Percentiles rank a stretch among this genome's conserved stretches.
phyloP scores from a whole-genome alignment of 75 land plant species.

The Selaginella moellendorffii region DNA sequence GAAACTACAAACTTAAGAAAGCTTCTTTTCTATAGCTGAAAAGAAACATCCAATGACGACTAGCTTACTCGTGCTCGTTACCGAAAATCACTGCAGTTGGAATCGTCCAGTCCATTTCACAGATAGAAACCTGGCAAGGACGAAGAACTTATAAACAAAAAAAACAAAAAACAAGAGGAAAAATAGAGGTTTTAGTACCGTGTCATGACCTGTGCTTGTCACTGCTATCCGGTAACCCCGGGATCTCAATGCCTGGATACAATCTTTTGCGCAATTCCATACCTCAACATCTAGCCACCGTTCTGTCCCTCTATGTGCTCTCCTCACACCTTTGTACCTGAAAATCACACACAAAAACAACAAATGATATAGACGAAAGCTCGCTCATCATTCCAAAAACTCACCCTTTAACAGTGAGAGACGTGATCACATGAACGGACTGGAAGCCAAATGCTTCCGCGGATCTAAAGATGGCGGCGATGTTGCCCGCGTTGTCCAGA shows the following conservation, averaged over 20 bases:
- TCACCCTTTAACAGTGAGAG: conserved; percentile 56
- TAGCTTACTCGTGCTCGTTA: conserved; percentile 71
- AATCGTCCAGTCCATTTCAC: conserved; percentile 77
- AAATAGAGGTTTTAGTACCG: conserved; percentile 32
- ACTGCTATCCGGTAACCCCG: conserved; percentile 92
- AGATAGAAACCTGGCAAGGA: conserved; percentile 69
- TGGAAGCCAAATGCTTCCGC: conserved; percentile 94
- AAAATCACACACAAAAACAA: background rate
- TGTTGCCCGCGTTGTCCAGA: conserved; percentile 66
- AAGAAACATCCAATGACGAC: too few relatives aligned
- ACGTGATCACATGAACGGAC: conserved; percentile 82
- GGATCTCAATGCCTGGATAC: conserved; percentile 44
- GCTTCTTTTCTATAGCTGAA: too few relatives aligned
- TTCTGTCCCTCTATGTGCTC: conserved; percentile 89
- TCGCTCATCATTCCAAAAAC: background rate
- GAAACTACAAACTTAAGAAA: background rate
- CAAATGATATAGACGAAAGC: background rate
- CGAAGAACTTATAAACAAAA: too few relatives aligned
- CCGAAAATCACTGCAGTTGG: conserved; percentile 93
- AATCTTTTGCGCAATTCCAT: conserved; percentile 50
- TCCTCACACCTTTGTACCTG: conserved; percentile 74
- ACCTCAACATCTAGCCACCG: conserved; percentile 95
- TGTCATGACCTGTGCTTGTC: conserved; percentile 47
- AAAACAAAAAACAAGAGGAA: background rate
- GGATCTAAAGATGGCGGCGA: conserved; percentile 78